Base-by-base conservation (phyloP, 331 rosid species). In the Rosa hybrid region DNA sequence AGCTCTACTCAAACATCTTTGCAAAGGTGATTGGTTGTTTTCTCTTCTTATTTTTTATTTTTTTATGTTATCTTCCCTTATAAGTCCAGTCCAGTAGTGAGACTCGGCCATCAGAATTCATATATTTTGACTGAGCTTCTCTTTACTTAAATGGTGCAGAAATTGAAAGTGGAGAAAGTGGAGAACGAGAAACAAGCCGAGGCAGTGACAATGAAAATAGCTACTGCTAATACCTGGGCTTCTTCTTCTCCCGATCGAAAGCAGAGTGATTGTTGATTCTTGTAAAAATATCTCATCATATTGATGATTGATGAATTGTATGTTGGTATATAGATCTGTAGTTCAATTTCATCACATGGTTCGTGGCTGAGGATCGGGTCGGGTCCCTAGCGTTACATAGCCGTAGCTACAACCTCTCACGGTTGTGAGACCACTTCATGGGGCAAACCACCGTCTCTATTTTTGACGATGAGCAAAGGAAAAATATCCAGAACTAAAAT, bases 1-100 rank as follows among this genome's bases (percentile, higher is more conserved):
- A 83, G 86, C 81, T 92, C 68, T 90, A 87, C 68, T 76, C 70
- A 68, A 90, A 84, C 82, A 87, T 92, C 82, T 87, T 92, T 87
- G 60, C 56, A 11, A 91, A 91, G 96, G 94, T 91, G 80, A 81
- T 69, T 25, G 38, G 20, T 72, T 73, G 11, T 5, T 16, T 44
- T 51, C 8, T 25, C 18, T 11, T 27, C 2, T 57, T n/a, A 4
- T 59, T 49, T 71, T 12, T 21, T n/a, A 1, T 2, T 44, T 45
- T 21, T 51, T 20, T 16, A 34, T 34, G 39, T 34, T 18, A 48
- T 71, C 54, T 4, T 39, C 25, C 30, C 46, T 25, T 44, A 8
- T 2, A 62, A 23, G 18, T 27, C 10, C 13, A 57, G 63, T 27
- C 9, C 44, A 45, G 72, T 60, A 34, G 39, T 34, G 39, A 34